Evolutionary conservation across 805 yeast species (phyloP).

Genomic region (Clavispora phyllophila): DNA sequence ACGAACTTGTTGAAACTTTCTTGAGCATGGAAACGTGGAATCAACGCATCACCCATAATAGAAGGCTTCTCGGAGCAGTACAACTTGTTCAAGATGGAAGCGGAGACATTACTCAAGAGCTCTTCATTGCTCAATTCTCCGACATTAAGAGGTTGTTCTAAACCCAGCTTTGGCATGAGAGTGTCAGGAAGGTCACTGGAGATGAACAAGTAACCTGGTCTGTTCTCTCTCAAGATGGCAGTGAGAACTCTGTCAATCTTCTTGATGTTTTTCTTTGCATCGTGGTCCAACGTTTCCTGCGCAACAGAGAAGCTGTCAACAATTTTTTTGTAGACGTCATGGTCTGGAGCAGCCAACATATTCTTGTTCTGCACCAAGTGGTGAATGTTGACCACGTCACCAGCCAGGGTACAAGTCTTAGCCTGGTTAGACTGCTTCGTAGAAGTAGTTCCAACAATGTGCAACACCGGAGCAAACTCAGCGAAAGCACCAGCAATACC

Average conservation of each 20-base stretch:
- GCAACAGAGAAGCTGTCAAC: conserved; percentile 52
- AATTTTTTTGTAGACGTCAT: conserved; percentile 59
- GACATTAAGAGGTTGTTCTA: conserved; percentile 14
- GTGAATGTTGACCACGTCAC: conserved; percentile 35
- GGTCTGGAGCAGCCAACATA: conserved; percentile 54
- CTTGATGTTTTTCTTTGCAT: conserved; percentile 28
- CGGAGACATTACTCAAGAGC: conserved; percentile 19
- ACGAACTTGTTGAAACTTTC: conserved; percentile 46
- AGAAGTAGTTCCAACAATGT: conserved; percentile 69
- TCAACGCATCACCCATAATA: conserved; percentile 65
- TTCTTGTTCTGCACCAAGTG: conserved; percentile 55
- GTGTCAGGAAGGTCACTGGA: conserved; percentile 65
- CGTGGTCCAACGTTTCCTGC: conserved; percentile 33
- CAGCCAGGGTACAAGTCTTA: conserved; percentile 1
- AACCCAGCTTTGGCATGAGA: conserved; percentile 19
- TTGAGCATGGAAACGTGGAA: conserved; percentile 54
- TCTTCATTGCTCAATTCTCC: conserved; percentile 11
- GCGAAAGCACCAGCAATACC: conserved; percentile 82
- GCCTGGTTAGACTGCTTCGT: conserved; percentile 22
- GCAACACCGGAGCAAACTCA: conserved; percentile 73
- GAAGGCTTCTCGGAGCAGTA: conserved; percentile 56
- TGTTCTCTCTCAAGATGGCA: conserved; percentile 49
- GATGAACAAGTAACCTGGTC: conserved; percentile 79
- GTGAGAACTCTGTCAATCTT: conserved; percentile 67
- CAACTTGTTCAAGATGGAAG: conserved; percentile 43